Evolutionary conservation across 1,284 basidiomycete genomes (phyloP), one percentile per base, ranked within the genome.

Genomic region (Singerocomus rubriflavus): DNA sequence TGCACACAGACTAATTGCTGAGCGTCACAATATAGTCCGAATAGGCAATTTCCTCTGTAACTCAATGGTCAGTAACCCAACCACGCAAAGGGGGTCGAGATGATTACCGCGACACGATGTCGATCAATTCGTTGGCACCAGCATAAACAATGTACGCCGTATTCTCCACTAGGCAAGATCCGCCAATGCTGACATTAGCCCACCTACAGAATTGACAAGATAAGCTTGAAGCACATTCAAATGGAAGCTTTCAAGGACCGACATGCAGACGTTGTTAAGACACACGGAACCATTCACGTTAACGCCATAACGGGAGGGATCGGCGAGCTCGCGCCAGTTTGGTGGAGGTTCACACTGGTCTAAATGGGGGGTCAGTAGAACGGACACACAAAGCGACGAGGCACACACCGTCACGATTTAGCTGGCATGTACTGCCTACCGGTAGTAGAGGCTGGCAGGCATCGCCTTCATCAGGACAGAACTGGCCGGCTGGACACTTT

Each of bases 401-500:
- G 17, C 35, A 61, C 77, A 55, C 56, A 91, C 91, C 91, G 68
- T 95, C 93, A 47, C 92, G 82, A 67, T 93, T 88, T 51, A 94
- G 80, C 69, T 94, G 91, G 70, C 92, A 95, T 12, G 77, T 62
- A 54, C 80, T 83, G 27, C 79, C 84, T 0, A 91, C 80, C 0
- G 77, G 46, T 6, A 88, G 71, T 37, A 86, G 61, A 11, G 70
- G 58, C 62, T 85, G 79, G 71, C 92, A 95, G 3, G 69, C 72
- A 60, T 85, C 83, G 55, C 81, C 82, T 68, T 93, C 91, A 62
- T 95, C 91, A 1, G 91, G 92, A 69, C 92, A 95, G 70, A 91
- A 93, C 56, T 76, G 62, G 25, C 80, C 84, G 16, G 60, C 57
- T 4, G 70, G 66, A 62, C 91, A 94, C 55, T 82, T 75, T 7